Conservation (phyloP, 208 protist species). For the Leishmania aethiopica region DNA sequence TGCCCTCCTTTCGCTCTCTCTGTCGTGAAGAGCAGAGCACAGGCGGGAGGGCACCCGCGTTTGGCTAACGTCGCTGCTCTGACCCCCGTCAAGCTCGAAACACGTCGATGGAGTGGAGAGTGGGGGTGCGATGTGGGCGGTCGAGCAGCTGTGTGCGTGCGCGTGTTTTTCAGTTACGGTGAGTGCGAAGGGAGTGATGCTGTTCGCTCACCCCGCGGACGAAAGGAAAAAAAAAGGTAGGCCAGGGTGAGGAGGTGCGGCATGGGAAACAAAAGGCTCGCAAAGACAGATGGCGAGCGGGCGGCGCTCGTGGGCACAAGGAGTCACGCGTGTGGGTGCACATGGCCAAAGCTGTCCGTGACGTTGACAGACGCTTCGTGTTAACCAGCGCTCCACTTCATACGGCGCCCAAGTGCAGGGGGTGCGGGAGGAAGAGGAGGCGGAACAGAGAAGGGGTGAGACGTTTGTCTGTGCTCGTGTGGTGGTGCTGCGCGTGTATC, state of each 20-base stretch:
- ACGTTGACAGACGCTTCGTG: not conserved
- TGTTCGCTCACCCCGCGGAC: not conserved
- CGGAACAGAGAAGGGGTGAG: no score
- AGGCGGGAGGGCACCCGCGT: not conserved
- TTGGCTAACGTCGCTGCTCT: not conserved
- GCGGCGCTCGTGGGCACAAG: not conserved
- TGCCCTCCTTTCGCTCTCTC: not conserved
- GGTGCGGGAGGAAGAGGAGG: not conserved
- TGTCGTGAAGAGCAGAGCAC: not conserved
- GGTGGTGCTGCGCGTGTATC: not conserved
- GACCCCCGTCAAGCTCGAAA: not conserved
- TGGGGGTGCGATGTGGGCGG: no score
- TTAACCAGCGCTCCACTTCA: not conserved
- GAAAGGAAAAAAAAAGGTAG: not conserved
- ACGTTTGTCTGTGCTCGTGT: not conserved
- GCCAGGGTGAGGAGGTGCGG: not conserved
- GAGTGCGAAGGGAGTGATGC: not conserved
- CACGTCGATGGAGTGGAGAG: not conserved
- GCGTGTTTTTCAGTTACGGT: not conserved
- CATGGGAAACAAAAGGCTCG: not conserved
- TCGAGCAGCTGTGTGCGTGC: no score
- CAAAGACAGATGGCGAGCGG: not conserved
- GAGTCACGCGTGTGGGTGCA: not conserved
- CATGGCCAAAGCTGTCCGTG: not conserved
- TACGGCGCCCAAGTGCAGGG: not conserved